phyloP scores from a whole-genome alignment of 495 filamentous ascomycete species.

The Lophium mytilinum region DNA sequence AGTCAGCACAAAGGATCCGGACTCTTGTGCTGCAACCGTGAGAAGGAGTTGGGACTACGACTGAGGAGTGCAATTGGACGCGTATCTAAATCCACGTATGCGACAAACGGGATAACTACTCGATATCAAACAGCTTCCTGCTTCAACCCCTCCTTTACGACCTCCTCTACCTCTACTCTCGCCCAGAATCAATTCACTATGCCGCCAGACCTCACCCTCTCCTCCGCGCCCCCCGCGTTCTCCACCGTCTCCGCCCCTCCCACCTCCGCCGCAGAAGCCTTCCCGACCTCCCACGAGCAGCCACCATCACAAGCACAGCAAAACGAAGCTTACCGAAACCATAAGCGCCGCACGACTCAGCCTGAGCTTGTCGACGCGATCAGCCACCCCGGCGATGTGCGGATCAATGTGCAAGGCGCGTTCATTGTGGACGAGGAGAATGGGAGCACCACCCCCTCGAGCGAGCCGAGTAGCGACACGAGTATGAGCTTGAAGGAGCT shows the following conservation, averaged over 20 bases:
- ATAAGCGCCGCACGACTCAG: neutral
- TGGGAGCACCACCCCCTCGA: slow-evolving; percentile 35
- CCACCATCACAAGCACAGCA: neutral
- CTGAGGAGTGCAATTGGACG: too few relatives aligned
- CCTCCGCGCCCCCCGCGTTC: neutral
- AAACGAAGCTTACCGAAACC: neutral
- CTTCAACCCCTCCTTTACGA: too few relatives aligned
- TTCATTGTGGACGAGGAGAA: slow-evolving; percentile 84
- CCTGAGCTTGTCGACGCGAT: slow-evolving; percentile 58
- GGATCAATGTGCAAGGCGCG: slow-evolving; percentile 91
- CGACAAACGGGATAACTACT: too few relatives aligned
- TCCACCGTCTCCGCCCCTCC: neutral
- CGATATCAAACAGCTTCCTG: too few relatives aligned
- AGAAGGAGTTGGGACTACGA: neutral
- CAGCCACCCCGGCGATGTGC: slow-evolving; percentile 71
- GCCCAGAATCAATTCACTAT: too few relatives aligned
- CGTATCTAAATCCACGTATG: too few relatives aligned
- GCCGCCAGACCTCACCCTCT: too few relatives aligned
- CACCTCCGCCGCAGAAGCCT: neutral
- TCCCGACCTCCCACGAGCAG: neutral
- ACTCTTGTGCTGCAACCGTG: neutral
- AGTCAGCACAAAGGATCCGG: neutral
- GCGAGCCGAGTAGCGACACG: slow-evolving; percentile 25
- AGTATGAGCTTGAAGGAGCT: too few relatives aligned
- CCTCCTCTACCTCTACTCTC: too few relatives aligned